A percentile compares a stretch with the other conserved stretches of the same genome.
phyloP scores from a whole-genome alignment of 1,284 basidiomycete genomes.

The Flammula alnicola region DNA sequence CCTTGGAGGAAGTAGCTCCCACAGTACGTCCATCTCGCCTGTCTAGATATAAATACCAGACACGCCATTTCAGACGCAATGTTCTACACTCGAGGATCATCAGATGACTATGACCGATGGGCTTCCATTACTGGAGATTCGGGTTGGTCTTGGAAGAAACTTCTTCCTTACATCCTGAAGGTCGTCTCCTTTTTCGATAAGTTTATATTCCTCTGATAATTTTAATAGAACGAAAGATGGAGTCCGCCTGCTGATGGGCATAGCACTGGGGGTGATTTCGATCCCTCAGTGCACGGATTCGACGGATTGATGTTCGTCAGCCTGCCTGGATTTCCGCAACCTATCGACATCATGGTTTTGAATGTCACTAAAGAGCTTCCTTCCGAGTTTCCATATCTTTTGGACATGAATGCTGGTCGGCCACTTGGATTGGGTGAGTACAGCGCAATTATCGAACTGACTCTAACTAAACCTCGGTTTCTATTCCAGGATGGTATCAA shows the following conservation, averaged over 20 bases:
- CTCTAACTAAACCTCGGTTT: too few species aligned
- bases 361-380: constrained; percentile 33
- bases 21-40: constrained; percentile 29
- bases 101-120: constrained; percentile 35
- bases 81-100: constrained; percentile 37
- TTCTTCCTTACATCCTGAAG: constrained; percentile 34
- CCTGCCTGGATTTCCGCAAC: constrained; percentile 35
- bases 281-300: constrained; percentile 36
- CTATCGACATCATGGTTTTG: constrained; percentile 38
- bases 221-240: constrained; percentile 33
- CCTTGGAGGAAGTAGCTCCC: constrained; percentile 36
- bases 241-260: constrained; percentile 36
- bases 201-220: not conserved
- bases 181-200: constrained; percentile 7
- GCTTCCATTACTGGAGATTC: constrained; percentile 34
- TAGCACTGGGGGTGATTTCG: constrained; percentile 35
- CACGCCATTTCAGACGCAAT: constrained; percentile 16
- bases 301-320: constrained; percentile 39
- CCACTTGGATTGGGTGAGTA: constrained; percentile 41
- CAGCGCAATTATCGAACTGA: not conserved
- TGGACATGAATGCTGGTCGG: constrained; percentile 43
- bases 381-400: constrained; percentile 41
- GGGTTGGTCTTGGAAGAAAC: constrained; percentile 39
- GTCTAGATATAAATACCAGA: not conserved
- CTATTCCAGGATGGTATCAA: constrained; percentile 38